These are phyloP conservation scores for Rhodamnia argentea DNA, from an alignment of 345 rosid species.

Conservation along the genomic window DNA sequence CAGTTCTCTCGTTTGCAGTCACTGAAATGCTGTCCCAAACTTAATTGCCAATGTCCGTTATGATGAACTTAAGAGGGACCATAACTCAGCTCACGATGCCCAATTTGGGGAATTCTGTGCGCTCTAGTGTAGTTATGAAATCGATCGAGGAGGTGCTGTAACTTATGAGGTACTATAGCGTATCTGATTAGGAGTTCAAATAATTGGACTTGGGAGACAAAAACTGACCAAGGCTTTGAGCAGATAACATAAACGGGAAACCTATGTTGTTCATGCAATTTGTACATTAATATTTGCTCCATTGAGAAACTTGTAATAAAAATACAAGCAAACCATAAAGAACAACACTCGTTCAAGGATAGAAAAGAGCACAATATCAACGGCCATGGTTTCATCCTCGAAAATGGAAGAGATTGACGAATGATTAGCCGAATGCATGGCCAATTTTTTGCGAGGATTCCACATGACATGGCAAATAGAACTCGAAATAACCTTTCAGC, in stretches of 20 bases:
- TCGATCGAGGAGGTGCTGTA: background rate
- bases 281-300: too few species aligned
- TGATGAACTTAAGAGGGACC: too few species aligned
- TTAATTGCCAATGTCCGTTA: background rate
- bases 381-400: accelerated
- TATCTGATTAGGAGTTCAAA: background rate
- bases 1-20: background rate
- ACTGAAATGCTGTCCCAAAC: too few species aligned
- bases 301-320: background rate
- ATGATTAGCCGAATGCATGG: background rate
- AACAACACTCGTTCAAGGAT: background rate
- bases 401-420: background rate
- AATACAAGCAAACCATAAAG: background rate
- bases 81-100: background rate
- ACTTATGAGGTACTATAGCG: background rate
- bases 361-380: background rate
- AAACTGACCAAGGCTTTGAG: background rate
- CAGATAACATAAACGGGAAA: background rate
- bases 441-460: background rate
- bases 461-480: background rate
- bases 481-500: too few species aligned
- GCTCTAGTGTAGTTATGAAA: background rate
- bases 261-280: background rate
- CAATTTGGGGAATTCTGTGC: background rate
- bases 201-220: background rate